phyloP scores from a whole-genome alignment of 2,329 filamentous ascomycete species.

The Exserohilum rostratum region DNA sequence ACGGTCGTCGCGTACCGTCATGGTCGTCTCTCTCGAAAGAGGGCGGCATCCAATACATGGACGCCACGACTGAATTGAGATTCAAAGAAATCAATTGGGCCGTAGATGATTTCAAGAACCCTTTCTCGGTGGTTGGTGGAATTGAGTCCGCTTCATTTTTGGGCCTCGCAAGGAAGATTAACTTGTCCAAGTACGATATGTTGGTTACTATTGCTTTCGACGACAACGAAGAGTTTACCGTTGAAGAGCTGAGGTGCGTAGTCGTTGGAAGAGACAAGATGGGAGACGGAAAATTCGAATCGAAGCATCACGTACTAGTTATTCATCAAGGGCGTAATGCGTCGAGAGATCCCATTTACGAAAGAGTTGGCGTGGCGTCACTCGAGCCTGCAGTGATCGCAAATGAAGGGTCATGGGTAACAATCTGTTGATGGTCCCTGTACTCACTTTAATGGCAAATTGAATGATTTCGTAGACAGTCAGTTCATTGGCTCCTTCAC shows the following conservation, averaged over 20 bases:
- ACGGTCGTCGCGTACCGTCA: constrained; percentile 13
- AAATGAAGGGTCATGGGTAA: background rate
- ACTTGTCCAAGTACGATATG: background rate
- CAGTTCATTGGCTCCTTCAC: too few relatives aligned
- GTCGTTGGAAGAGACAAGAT: background rate
- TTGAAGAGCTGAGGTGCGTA: background rate
- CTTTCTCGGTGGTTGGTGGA: too few relatives aligned
- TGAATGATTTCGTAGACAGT: too few relatives aligned
- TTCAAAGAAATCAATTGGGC: background rate
- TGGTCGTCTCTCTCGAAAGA: constrained; percentile 13
- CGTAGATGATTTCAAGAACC: background rate
- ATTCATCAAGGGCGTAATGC: background rate
- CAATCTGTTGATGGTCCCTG: background rate
- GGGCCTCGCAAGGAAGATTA: background rate
- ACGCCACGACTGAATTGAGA: background rate
- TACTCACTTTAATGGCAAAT: too few relatives aligned
- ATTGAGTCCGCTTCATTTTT: background rate
- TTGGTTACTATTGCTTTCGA: background rate
- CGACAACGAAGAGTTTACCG: background rate
- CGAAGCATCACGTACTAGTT: background rate
- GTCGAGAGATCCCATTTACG: background rate
- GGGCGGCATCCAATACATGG: background rate
- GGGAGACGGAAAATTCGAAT: background rate
- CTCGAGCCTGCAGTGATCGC: background rate
- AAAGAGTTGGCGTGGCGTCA: background rate